Evolutionary conservation across 495 filamentous ascomycete species (phyloP), one percentile per base, ranked within the genome.

Genomic region (Letharia columbiana): DNA sequence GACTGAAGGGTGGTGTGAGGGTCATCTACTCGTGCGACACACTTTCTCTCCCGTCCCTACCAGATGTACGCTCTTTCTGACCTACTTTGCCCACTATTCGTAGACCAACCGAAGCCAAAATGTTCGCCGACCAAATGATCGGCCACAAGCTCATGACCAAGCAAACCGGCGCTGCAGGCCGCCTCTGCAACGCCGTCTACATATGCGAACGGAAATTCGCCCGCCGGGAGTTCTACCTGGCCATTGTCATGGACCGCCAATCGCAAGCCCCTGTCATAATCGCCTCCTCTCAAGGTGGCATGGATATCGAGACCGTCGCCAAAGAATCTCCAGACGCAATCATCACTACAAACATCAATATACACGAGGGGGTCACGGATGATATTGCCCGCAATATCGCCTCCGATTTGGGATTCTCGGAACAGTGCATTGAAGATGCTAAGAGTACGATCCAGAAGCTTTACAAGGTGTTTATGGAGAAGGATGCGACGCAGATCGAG

Each of bases 161-260:
- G 85, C 94, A 98, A 82, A 98, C 95, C 62, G 94, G 94, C 74
- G 89, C 91, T 66, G 81, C 76, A 67, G 94, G 94, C 74, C 91
- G 93, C 75, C 83, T 92, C 74, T 98, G 94, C 82, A 96, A 92
- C 78, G 82, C 91, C 64, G 94, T 98, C 72, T 97, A 94, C 81
- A 97, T 98, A 76, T 94, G 91, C 80, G 94, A 98, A 84, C 91
- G 94, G 83, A 98, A 98, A 83, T 98, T 98, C 72, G 94, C 94
- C 71, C 91, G 94, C 67, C 88, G 95, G 73, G 94, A 98, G 81
- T 98, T 98, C 85, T 98, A 98, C 81, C 87, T 98, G 28, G 94
- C 94, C 71, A 85, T 98, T 68, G 86, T 98, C 69, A 96, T 98
- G 93, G 94, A 98, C 82, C 91, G 94, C 69, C 83, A 82, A 70